Evolutionary conservation across 2,329 filamentous ascomycete genomes (phyloP).

Genomic region (Diaporthe helianthi): DNA sequence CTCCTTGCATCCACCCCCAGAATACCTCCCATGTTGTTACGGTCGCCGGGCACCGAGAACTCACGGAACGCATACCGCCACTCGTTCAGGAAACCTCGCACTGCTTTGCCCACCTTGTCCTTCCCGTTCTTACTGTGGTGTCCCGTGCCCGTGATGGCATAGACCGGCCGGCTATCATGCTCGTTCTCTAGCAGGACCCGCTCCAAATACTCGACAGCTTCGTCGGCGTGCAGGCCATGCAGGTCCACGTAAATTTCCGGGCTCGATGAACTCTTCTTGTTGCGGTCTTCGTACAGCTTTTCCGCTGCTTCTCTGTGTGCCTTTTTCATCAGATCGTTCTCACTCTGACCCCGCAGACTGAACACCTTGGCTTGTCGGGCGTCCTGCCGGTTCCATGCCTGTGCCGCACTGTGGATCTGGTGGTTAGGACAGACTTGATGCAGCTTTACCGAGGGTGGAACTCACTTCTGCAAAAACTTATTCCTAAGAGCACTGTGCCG

Average conservation of each 20-base stretch:
- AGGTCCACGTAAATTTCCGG: conserved; percentile 92
- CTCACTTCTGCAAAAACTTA: conserved; percentile 92
- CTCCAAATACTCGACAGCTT: conserved; percentile 93
- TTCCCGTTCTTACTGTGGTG: conserved; percentile 99
- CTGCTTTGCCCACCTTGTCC: conserved; percentile 95
- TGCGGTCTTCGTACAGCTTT: conserved; percentile 92
- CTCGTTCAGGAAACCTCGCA: conserved; percentile 89
- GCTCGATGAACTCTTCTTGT: conserved; percentile 67
- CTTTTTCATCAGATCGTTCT: conserved; percentile 97
- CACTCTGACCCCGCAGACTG: conserved; percentile 90
- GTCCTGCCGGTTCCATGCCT: conserved; percentile 98
- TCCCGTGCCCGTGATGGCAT: conserved; percentile 95
- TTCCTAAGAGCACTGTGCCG: conserved; percentile 96
- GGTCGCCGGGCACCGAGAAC: conserved; percentile 94
- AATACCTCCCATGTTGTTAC: conserved; percentile 80
- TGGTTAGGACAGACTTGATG: not conserved
- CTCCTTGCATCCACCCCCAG: conserved; percentile 72
- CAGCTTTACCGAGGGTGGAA: conserved; percentile 10
- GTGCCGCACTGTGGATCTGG: conserved; percentile 72
- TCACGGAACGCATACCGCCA: conserved; percentile 96
- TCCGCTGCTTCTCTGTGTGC: conserved; percentile 93
- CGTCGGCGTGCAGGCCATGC: conserved; percentile 97
- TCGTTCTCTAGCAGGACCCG: conserved; percentile 85
- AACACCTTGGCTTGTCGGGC: conserved; percentile 94
- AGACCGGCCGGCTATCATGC: conserved; percentile 77